These are phyloP conservation scores for Cryptococcus sp. DNA, from an alignment of 1,284 basidiomycete species.

Conservation along the genomic window DNA sequence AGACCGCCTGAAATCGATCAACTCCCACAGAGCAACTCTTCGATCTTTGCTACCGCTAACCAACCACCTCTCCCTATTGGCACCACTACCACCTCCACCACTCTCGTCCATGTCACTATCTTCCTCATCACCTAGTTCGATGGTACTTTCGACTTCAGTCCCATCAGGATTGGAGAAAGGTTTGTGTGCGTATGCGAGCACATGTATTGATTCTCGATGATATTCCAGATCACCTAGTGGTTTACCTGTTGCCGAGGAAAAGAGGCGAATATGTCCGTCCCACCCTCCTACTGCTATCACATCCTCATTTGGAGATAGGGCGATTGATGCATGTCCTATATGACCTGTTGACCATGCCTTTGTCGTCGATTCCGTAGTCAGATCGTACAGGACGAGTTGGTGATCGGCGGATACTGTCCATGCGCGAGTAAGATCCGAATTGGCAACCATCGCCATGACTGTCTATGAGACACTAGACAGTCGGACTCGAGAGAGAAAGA, in stretches of 20 bases:
- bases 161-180: background rate
- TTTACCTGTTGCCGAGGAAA: conserved; percentile 69
- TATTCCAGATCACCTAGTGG: conserved; percentile 71
- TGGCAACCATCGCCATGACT: conserved; percentile 83
- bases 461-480: conserved; percentile 2
- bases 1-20: conserved; percentile 74
- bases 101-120: conserved; percentile 56
- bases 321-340: conserved; percentile 68
- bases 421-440: conserved; percentile 58
- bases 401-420: conserved; percentile 81
- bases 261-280: conserved; percentile 77
- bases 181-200: conserved; percentile 60
- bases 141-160: conserved; percentile 5
- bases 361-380: conserved; percentile 6
- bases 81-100: conserved; percentile 54
- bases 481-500: conserved; percentile 6
- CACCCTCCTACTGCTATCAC: conserved; percentile 80
- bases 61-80: conserved; percentile 57
- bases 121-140: conserved; percentile 10
- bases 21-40: conserved; percentile 69
- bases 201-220: conserved; percentile 70
- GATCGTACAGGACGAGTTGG: conserved; percentile 61
- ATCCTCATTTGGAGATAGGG: conserved; percentile 67
- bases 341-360: conserved; percentile 57
- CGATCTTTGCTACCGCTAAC: conserved; percentile 67